phyloP scores from a whole-genome alignment of 2,329 filamentous ascomycete species.

The Pseudofabraea citricarpa region DNA sequence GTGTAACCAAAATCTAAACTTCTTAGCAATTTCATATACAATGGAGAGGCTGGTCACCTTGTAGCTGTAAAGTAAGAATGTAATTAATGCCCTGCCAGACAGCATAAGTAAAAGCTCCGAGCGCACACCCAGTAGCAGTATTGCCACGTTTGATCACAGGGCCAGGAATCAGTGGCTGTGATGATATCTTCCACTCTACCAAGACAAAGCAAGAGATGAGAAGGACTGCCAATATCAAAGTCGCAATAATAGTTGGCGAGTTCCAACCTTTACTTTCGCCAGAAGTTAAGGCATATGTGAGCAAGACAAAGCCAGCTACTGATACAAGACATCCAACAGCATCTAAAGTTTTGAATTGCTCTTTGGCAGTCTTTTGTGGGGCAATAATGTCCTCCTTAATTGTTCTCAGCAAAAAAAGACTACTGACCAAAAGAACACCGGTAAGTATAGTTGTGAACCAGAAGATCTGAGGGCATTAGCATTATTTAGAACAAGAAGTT shows the following conservation, averaged over 20 bases:
- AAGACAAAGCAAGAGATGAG: neutral
- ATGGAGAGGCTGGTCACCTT: neutral
- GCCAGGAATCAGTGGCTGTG: neutral
- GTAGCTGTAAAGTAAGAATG: neutral
- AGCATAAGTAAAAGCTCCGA: neutral
- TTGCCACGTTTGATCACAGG: neutral
- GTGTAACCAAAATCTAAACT: neutral
- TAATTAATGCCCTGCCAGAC: neutral
- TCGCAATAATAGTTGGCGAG: neutral
- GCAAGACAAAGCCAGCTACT: neutral
- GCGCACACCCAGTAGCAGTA: neutral
- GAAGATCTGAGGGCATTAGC: neutral
- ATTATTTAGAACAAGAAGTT: neutral
- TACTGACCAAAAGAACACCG: neutral
- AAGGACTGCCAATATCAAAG: neutral
- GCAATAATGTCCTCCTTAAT: neutral
- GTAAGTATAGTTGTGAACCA: neutral
- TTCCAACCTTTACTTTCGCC: neutral
- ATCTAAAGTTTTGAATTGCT: neutral
- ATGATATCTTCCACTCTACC: neutral
- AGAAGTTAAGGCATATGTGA: neutral
- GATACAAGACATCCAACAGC: neutral
- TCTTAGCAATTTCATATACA: neutral
- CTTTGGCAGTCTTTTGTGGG: neutral
- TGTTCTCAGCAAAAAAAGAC: neutral